These are phyloP conservation scores for Tirmania nivea DNA, from an alignment of 495 filamentous ascomycete genomes.

Conservation along the genomic window DNA sequence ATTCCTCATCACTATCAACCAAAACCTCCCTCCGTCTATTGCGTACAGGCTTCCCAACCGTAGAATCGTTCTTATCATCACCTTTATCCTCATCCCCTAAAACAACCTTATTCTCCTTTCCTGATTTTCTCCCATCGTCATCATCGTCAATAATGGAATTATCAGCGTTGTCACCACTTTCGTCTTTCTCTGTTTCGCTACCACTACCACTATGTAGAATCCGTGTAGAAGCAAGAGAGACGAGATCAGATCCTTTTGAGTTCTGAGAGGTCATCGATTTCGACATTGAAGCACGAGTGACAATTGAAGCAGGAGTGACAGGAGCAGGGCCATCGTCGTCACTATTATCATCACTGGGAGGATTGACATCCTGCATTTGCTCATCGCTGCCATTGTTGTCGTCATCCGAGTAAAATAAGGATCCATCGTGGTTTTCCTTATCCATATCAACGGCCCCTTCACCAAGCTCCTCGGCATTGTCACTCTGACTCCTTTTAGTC, in stretches of 20 bases:
- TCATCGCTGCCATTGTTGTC: constrained; percentile 30
- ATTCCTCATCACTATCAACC: constrained; percentile 14
- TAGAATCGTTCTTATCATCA: constrained; percentile 11
- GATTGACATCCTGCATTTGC: constrained; percentile 25
- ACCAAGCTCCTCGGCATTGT: not conserved
- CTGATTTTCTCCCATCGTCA: constrained; percentile 42
- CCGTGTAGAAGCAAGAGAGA: no score
- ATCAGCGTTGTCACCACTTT: constrained; percentile 54
- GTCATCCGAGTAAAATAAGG: not conserved
- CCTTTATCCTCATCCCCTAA: constrained; percentile 15
- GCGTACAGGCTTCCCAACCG: constrained; percentile 1
- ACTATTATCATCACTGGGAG: not conserved
- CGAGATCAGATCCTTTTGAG: no score
- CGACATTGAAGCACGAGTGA: no score
- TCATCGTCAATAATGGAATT: constrained; percentile 32
- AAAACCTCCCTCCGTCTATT: constrained; percentile 10
- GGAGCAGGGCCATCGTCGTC: no score
- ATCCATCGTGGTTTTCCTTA: not conserved
- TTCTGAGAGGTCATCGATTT: no score
- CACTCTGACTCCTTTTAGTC: not conserved
- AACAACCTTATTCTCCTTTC: constrained; percentile 11
- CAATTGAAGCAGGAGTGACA: no score
- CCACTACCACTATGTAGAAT: constrained; percentile 19
- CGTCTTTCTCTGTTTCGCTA: constrained; percentile 28
- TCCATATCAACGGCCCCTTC: not conserved